Evolutionary conservation across 176 grass and related monocot species (phyloP).

Genomic region (Bothriochloa decipiens): DNA sequence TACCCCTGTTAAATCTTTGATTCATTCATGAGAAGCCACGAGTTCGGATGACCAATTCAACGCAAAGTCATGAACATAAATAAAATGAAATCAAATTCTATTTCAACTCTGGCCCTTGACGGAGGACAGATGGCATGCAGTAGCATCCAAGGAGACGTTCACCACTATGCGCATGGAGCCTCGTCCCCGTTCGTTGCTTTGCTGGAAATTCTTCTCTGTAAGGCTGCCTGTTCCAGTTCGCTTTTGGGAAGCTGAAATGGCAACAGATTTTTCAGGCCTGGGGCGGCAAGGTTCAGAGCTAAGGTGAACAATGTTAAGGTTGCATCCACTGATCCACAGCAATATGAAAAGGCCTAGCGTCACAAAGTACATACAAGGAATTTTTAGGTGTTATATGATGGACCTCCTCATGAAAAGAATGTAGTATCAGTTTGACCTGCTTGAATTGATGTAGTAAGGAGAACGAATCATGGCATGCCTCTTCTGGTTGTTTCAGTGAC

Average conservation of each 20-base stretch:
- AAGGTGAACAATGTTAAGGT: not conserved
- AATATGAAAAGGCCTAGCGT: not conserved
- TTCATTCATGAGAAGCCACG: too few species aligned
- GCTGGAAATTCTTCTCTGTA: constrained; percentile 1
- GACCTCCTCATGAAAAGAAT: not conserved
- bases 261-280: constrained; percentile 1
- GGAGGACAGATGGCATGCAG: constrained; percentile 28
- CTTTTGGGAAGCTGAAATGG: not conserved
- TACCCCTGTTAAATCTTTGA: too few species aligned
- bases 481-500: constrained; percentile 4
- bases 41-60: too few species aligned
- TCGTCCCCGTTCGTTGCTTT: not conserved
- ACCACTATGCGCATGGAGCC: constrained; percentile 14
- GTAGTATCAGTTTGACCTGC: not conserved
- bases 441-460: not conserved
- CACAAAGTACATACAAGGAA: not conserved
- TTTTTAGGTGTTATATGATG: not conserved
- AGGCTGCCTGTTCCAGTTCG: not conserved
- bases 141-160: constrained; percentile 29
- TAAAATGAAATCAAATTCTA: not conserved
- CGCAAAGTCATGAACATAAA: not conserved
- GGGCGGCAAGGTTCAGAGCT: constrained; percentile 8
- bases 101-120: not conserved
- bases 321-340: constrained; percentile 1
- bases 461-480: not conserved